Evolutionary conservation across 2,329 filamentous ascomycete genomes (phyloP), one percentile per base, ranked within the genome.

Genomic region (Colletotrichum sp.): DNA sequence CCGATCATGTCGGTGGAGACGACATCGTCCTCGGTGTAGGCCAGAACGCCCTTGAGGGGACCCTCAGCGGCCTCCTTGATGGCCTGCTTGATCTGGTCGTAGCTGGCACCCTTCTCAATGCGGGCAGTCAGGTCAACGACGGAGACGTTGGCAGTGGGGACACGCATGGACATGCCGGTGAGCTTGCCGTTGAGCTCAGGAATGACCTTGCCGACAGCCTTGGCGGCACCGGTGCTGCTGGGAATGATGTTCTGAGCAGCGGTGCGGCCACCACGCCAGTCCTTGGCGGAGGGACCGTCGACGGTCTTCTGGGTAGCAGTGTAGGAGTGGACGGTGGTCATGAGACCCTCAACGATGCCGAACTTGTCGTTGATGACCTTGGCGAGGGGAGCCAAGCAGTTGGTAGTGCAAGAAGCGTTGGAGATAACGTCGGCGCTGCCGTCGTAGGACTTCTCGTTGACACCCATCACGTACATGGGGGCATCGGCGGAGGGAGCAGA

Each of bases 141-240:
- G 82, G 97, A 99, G 87, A 99, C 97, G 92, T 99, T 99, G 92
- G 95, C 89, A 82, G 97, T 99, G 82, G 97, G 97, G 76, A 99
- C 96, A 94, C 97, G 97, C 94, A 99, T 97, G 84, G 97, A 92
- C 97, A 99, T 99, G 90, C 97, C 97, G 81, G 97, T 99, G 81
- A 99, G 95, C 94, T 99, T 99, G 93, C 97, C 97, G 90, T 99
- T 99, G 82, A 99, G 93, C 82, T 92, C 90, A 82, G 97, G 97
- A 84, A 99, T 99, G 91, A 99, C 97, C 94, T 99, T 99, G 90
- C 97, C 97, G 90, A 99, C 97, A 86, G 97, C 97, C 95, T 99
- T 99, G 87, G 97, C 97, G 88, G 97, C 97, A 93, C 97, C 97
- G 80, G 97, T 99, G 93, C 95, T 98, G 91, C 93, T 95, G 88